These are phyloP conservation scores for Pseudogymnoascus sp. DNA, from an alignment of 2,329 filamentous ascomycete species.

Conservation along the genomic window DNA sequence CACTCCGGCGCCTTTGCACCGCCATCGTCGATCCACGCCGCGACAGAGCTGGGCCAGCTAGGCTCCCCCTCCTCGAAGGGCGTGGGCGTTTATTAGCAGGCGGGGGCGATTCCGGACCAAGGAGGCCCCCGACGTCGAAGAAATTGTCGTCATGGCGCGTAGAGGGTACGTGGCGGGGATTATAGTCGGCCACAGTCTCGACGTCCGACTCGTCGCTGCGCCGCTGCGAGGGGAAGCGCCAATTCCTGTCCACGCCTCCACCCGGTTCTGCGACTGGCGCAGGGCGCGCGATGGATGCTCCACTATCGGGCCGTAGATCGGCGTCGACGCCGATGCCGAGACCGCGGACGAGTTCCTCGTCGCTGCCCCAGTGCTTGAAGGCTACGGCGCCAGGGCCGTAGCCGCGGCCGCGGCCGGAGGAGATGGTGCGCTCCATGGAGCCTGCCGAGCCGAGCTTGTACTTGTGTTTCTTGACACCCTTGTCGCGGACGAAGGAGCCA, in stretches of 20 bases:
- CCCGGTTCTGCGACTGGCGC: constrained; percentile 25
- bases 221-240: constrained; percentile 24
- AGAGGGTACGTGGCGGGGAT: constrained; percentile 22
- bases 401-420: constrained; percentile 30
- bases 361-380: constrained; percentile 71
- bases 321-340: constrained; percentile 61
- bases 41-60: constrained; percentile 36
- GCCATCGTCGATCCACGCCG: not conserved
- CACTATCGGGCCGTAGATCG: constrained; percentile 36
- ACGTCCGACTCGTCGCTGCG: constrained; percentile 38
- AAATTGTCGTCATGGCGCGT: constrained; percentile 60
- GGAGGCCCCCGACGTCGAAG: constrained; percentile 73
- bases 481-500: constrained; percentile 84
- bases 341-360: constrained; percentile 78
- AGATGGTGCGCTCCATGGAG: constrained; percentile 46
- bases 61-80: constrained; percentile 51
- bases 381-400: constrained; percentile 34
- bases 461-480: constrained; percentile 80
- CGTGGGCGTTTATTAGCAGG: constrained; percentile 36
- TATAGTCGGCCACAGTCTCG: constrained; percentile 23
- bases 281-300: constrained; percentile 20
- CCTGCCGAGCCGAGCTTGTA: constrained; percentile 58
- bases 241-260: constrained; percentile 18
- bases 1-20: not conserved
- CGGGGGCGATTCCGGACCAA: constrained; percentile 42